Evolutionary conservation across 116 monocot genomes (phyloP), one percentile per base, ranked within the genome.

Genomic region (Iris pallida): DNA sequence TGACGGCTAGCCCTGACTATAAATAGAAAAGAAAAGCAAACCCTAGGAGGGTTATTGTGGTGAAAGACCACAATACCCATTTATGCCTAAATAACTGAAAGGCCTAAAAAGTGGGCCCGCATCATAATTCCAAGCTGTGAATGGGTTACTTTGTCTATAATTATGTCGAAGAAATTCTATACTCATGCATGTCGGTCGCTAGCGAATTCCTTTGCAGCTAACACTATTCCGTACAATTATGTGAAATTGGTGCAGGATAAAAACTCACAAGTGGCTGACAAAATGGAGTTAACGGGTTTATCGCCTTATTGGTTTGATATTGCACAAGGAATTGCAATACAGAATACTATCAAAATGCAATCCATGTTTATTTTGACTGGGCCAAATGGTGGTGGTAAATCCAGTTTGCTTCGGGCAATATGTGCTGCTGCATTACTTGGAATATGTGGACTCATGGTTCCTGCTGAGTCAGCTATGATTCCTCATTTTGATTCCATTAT

Each of bases 361-460:
- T 92, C 97, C 45, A 55, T 88, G 41, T 90, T 90, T 66, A 83
- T 98, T 69, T 79, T 98, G 17, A 98, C 97, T 64, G 97, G 97
- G 16, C 97, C 97, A 64, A 98, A 98, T 80, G 97, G 97, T 60
- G 97, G 97, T 72, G 97, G 97, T 54, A 98, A 98, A 85, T 98
- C 97, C 10, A 98, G 97, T 82, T 79, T 98, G 65, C 83, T 98
- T 69, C 76, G 97, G 30, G 85, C 97, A 59, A 76, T 98, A 41
- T 92, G 97, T 84, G 97, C 97, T 70, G 90, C 97, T 71, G 76
- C 93, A 61, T 80, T 98, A 58, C 92, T 98, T 73, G 92, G 92
- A 66, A 92, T 90, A 3, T 98, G 97, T 82, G 97, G 92, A 47
- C 83, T 98, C 42, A 98, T 98, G 97, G 86, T 98, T 12, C 97